Percentiles rank a stretch among this genome's conserved stretches.
phyloP scores from a whole-genome alignment of 2,329 filamentous ascomycete species.

The Penicillium glabrum region DNA sequence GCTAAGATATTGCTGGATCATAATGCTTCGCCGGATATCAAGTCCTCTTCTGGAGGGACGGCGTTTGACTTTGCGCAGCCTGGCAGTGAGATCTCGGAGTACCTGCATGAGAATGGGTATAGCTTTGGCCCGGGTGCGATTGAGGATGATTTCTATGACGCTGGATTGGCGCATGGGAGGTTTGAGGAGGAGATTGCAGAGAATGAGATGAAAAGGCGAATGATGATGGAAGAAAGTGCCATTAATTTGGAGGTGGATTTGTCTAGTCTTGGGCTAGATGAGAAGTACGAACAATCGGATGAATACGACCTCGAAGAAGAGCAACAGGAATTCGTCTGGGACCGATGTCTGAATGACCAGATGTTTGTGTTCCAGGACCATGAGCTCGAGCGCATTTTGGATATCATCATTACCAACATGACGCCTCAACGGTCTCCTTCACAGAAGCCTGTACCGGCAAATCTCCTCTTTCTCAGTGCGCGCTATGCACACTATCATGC shows the following conservation, averaged over 20 bases:
- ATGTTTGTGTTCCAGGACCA: slow-evolving; percentile 99
- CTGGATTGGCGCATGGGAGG: slow-evolving; percentile 85
- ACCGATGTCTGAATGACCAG: slow-evolving; percentile 89
- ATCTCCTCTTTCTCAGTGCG: slow-evolving; percentile 93
- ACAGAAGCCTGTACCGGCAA: slow-evolving; percentile 97
- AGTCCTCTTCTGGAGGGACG: slow-evolving; percentile 88
- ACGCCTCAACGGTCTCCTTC: slow-evolving; percentile 90
- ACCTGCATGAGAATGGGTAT: slow-evolving; percentile 92
- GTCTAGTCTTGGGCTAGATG: slow-evolving; percentile 92
- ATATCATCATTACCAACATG: slow-evolving; percentile 98
- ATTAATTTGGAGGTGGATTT: slow-evolving; percentile 95
- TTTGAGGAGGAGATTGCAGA: slow-evolving; percentile 98
- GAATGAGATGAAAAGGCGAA: slow-evolving; percentile 84
- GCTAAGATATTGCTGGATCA: slow-evolving; percentile 90
- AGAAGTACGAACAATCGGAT: slow-evolving; percentile 80
- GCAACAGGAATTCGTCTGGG: slow-evolving; percentile 93
- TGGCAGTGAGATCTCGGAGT: slow-evolving; percentile 94
- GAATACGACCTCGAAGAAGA: slow-evolving; percentile 89
- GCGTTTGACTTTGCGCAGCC: slow-evolving; percentile 95
- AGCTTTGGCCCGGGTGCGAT: slow-evolving; percentile 47
- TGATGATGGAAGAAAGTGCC: slow-evolving; percentile 99
- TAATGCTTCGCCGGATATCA: slow-evolving; percentile 91
- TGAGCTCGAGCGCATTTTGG: slow-evolving; percentile 86
- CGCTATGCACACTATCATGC: slow-evolving; percentile 97
- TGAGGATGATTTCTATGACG: slow-evolving; percentile 86